Evolutionary conservation across 805 yeast genomes (phyloP).

Genomic region (Saccharomycopsis javanensis): DNA sequence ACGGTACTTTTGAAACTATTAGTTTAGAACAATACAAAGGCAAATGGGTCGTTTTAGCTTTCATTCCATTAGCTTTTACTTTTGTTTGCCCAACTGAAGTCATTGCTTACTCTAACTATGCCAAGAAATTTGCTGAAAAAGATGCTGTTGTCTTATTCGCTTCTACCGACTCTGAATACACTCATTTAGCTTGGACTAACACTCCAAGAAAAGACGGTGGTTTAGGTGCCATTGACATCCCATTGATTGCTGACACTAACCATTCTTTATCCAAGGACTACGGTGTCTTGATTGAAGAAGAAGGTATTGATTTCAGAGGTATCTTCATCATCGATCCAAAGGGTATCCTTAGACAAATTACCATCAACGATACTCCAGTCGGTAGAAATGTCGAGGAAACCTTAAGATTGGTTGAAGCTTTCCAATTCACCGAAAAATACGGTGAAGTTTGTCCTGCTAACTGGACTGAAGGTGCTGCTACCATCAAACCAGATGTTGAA

Average conservation of each 20-base stretch:
- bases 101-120: conserved; percentile 96
- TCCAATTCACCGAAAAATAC: conserved; percentile 98
- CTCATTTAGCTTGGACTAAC: conserved; percentile 97
- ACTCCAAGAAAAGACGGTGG: conserved; percentile 97
- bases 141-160: conserved; percentile 88
- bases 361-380: conserved; percentile 97
- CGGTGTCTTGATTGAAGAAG: conserved; percentile 96
- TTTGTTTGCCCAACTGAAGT: conserved; percentile 99
- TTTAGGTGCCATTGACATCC: conserved; percentile 89
- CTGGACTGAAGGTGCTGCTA: conserved; percentile 94
- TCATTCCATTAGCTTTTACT: conserved; percentile 98
- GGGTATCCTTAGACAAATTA: conserved; percentile 90
- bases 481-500: conserved; percentile 76
- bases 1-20: conserved; percentile 93
- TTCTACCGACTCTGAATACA: conserved; percentile 97
- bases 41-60: conserved; percentile 94
- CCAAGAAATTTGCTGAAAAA: conserved; percentile 76
- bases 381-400: conserved; percentile 99
- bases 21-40: conserved; percentile 94
- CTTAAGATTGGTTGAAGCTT: conserved; percentile 93
- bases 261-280: conserved; percentile 90
- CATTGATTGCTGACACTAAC: conserved; percentile 94
- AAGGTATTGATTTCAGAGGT: conserved; percentile 96
- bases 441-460: conserved; percentile 99
- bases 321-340: conserved; percentile 95